Percentiles rank a stretch among this genome's conserved stretches.
Evolutionary conservation across 2,329 filamentous ascomycete genomes (phyloP).

Genomic region (Arachnopeziza araneosa): DNA sequence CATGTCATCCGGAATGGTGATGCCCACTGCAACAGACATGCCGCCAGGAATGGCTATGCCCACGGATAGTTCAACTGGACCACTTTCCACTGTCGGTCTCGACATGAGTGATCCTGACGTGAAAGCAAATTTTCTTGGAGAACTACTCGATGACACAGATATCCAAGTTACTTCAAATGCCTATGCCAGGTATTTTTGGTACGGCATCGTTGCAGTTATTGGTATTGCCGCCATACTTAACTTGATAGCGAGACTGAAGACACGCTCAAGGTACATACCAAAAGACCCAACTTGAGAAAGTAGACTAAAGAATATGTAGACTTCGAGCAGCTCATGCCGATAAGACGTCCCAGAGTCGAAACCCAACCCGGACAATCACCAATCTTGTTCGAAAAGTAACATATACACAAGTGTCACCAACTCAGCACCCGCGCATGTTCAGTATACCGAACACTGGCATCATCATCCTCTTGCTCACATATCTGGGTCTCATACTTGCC

Average conservation of each 20-base stretch:
- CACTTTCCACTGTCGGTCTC: neutral
- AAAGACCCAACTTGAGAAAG: neutral
- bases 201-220: neutral
- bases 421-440: neutral
- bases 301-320: neutral
- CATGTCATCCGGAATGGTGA: neutral
- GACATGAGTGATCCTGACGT: neutral
- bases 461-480: neutral
- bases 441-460: slow-evolving; percentile 1
- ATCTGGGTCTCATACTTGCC: neutral
- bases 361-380: neutral
- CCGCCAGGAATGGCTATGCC: neutral
- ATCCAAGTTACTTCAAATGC: slow-evolving; percentile 1
- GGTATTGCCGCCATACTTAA: neutral
- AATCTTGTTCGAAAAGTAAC: neutral
- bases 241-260: neutral
- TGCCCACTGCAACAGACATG: neutral
- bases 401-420: slow-evolving; percentile 1
- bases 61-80: neutral
- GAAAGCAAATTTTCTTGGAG: neutral
- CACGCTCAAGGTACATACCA: neutral
- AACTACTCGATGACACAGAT: slow-evolving; percentile 1
- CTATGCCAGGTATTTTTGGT: slow-evolving; percentile 1
- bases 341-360: neutral
- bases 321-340: neutral